Evolutionary conservation across 2,329 filamentous ascomycete genomes (phyloP).

Genomic region (Xylariaceae sp.): DNA sequence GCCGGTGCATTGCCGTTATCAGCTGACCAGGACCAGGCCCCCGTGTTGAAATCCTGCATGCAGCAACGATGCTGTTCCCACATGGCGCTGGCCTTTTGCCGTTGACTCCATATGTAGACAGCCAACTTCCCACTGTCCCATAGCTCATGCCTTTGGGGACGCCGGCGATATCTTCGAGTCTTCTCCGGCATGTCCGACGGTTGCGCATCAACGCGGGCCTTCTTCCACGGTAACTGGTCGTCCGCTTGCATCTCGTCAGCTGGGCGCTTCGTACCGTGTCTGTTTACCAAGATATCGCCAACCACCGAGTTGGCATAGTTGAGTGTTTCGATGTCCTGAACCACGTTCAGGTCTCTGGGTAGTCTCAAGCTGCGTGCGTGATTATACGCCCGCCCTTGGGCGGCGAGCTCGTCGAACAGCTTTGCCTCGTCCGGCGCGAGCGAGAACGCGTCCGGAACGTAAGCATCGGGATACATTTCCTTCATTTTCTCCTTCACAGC

Average conservation of each 20-base stretch:
- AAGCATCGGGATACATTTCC: constrained; percentile 40
- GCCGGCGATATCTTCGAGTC: constrained; percentile 9
- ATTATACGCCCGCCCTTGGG: constrained; percentile 17
- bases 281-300: constrained; percentile 19
- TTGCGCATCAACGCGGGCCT: constrained; percentile 11
- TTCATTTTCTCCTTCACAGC: constrained; percentile 43
- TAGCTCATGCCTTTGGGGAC: constrained; percentile 19
- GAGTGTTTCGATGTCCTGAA: constrained; percentile 27
- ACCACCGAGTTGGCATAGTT: constrained; percentile 28
- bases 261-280: constrained; percentile 16
- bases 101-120: constrained; percentile 27
- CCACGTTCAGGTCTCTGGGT: constrained; percentile 17
- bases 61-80: constrained; percentile 19
- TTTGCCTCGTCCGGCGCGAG: constrained; percentile 33
- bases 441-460: constrained; percentile 36
- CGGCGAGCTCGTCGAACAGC: constrained; percentile 27
- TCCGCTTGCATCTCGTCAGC: constrained; percentile 18
- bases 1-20: constrained; percentile 9
- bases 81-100: constrained; percentile 17
- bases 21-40: constrained; percentile 23
- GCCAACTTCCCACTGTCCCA: constrained; percentile 26
- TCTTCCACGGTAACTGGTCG: constrained; percentile 16
- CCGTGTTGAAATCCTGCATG: constrained; percentile 24
- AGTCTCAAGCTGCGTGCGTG: constrained; percentile 12
- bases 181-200: constrained; percentile 24